Percentiles rank a stretch among this genome's conserved stretches.
These are phyloP conservation scores for Alternaria gansuensis DNA, from an alignment of 2,329 filamentous ascomycete genomes.

Conservation along the genomic window DNA sequence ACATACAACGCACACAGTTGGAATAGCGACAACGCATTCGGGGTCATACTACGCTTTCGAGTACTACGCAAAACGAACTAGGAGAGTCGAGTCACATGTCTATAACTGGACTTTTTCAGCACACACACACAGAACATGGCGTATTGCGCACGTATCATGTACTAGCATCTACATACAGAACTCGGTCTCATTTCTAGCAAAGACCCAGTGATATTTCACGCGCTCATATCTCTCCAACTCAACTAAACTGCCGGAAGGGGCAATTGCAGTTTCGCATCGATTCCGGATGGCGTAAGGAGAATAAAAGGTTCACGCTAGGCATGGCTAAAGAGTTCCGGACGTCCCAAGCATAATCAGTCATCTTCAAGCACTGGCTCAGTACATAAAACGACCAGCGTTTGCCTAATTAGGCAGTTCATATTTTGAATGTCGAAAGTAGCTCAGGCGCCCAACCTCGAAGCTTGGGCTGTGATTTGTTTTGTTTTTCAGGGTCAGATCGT, in stretches of 20 bases:
- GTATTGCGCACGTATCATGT: background rate
- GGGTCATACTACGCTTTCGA: background rate
- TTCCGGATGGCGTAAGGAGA: constrained; percentile 7
- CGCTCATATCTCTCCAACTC: background rate
- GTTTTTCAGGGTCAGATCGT: constrained; percentile 1
- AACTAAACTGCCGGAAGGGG: background rate
- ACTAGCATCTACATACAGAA: too few species aligned
- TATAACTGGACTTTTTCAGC: background rate
- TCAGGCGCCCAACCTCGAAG: background rate
- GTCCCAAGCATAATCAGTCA: constrained; percentile 1
- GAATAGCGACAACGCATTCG: background rate
- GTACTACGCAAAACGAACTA: background rate
- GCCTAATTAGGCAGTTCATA: background rate
- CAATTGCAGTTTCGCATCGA: background rate
- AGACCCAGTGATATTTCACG: background rate
- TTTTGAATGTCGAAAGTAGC: background rate
- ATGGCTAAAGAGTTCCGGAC: constrained; percentile 5
- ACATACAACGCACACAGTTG: background rate
- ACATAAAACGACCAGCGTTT: background rate
- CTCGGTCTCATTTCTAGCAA: background rate
- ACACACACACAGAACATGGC: background rate
- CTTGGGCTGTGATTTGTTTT: constrained; percentile 1
- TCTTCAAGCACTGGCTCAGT: background rate
- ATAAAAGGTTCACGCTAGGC: background rate
- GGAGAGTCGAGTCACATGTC: background rate